Evolutionary conservation across 1,284 basidiomycete genomes (phyloP).

Genomic region (Trametes sp.): DNA sequence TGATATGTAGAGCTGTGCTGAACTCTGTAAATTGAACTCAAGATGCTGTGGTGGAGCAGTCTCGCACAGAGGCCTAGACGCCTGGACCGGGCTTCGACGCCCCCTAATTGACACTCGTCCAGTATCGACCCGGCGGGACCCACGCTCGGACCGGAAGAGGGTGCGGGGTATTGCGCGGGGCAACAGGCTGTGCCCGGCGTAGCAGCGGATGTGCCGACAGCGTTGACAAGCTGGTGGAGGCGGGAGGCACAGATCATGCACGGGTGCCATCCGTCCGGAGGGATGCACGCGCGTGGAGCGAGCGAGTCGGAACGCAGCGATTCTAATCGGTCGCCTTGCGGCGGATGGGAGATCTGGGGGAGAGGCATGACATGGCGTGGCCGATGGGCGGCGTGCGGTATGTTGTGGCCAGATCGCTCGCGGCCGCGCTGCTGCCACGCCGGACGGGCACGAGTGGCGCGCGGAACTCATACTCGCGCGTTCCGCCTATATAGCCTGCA

Average conservation of each 20-base stretch:
- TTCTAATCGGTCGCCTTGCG: neutral
- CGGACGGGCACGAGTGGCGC: slow-evolving; percentile 20
- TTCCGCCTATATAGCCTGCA: slow-evolving; percentile 24
- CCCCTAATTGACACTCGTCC: slow-evolving; percentile 2
- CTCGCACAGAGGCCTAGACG: slow-evolving; percentile 10
- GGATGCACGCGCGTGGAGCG: slow-evolving; percentile 27
- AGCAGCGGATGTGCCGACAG: no score
- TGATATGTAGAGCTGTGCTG: neutral
- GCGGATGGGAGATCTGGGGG: slow-evolving; percentile 5
- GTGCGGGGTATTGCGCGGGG: slow-evolving; percentile 7
- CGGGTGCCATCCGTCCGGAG: slow-evolving; percentile 20
- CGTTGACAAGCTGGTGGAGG: neutral
- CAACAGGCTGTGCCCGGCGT: neutral
- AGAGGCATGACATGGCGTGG: slow-evolving; percentile 1
- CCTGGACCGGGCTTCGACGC: slow-evolving; percentile 8
- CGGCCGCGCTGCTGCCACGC: slow-evolving; percentile 25
- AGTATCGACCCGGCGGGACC: slow-evolving; percentile 11
- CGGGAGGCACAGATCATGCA: slow-evolving; percentile 19
- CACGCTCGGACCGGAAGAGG: slow-evolving; percentile 9
- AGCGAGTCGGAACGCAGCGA: neutral
- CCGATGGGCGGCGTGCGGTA: slow-evolving; percentile 19
- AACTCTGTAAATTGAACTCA: neutral
- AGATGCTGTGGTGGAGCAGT: slow-evolving; percentile 3
- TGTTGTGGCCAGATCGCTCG: slow-evolving; percentile 26
- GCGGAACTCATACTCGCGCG: slow-evolving; percentile 12